Evolutionary conservation across 352 stramenopile species (phyloP).

Genomic region (Pythium plurisporium): DNA sequence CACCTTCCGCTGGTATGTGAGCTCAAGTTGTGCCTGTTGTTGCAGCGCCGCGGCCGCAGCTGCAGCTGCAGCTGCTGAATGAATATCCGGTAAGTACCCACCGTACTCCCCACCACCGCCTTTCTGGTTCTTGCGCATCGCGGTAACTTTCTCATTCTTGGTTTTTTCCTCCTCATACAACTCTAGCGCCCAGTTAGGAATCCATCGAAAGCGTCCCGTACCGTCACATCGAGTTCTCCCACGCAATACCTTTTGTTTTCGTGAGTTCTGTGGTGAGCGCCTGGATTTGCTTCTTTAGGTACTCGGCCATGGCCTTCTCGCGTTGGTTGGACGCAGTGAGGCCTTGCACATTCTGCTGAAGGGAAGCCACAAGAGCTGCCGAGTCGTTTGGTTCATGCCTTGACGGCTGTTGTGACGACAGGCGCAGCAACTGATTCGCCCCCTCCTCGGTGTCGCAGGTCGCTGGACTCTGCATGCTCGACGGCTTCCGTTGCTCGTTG

Average conservation of each 20-base stretch:
- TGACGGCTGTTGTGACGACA: slow-evolving; percentile 16
- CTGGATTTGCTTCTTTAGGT: slow-evolving; percentile 34
- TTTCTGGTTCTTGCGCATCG: slow-evolving; percentile 25
- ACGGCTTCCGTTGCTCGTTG: not conserved
- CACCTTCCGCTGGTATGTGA: slow-evolving; percentile 65
- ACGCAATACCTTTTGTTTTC: slow-evolving; percentile 40
- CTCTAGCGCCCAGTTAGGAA: slow-evolving; percentile 22
- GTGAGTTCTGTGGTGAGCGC: slow-evolving; percentile 28
- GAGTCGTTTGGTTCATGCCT: slow-evolving; percentile 31
- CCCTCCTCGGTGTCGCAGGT: not conserved
- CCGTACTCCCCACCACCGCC: slow-evolving; percentile 11
- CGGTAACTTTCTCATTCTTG: slow-evolving; percentile 42
- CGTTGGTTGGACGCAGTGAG: slow-evolving; percentile 41
- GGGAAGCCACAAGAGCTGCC: slow-evolving; percentile 18
- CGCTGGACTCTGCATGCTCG: not conserved
- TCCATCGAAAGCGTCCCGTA: too few species aligned
- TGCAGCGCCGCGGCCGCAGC: slow-evolving; percentile 40
- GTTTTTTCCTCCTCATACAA: slow-evolving; percentile 38
- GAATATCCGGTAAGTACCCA: slow-evolving; percentile 44
- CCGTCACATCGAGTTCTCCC: too few species aligned
- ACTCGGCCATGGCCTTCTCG: slow-evolving; percentile 41
- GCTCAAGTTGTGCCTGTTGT: slow-evolving; percentile 62
- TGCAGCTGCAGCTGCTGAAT: slow-evolving; percentile 15
- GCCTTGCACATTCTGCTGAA: slow-evolving; percentile 48
- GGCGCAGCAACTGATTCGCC: slow-evolving; percentile 17